Evolutionary conservation across 495 filamentous ascomycete species (phyloP).

Genomic region (Talaromyces stipitatus): DNA sequence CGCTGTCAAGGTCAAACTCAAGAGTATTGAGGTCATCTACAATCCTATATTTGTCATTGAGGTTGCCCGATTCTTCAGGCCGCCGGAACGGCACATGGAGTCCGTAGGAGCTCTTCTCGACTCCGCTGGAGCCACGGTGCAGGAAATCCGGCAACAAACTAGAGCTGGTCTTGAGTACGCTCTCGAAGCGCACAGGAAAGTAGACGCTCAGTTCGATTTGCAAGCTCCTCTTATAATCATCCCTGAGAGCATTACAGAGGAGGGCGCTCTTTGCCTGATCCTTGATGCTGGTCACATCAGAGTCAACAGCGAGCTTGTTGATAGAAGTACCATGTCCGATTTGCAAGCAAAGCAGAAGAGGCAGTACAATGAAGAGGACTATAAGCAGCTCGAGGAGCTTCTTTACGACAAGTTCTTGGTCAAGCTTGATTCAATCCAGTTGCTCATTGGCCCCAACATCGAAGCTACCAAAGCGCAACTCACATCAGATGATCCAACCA

Average conservation of each 20-base stretch:
- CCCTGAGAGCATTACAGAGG: slow-evolving; percentile 79
- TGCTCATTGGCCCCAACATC: slow-evolving; percentile 91
- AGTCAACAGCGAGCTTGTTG: slow-evolving; percentile 86
- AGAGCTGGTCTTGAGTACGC: slow-evolving; percentile 93
- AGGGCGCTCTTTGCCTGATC: slow-evolving; percentile 78
- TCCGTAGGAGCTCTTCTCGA: slow-evolving; percentile 92
- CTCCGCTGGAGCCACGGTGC: slow-evolving; percentile 87
- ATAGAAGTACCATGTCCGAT: slow-evolving; percentile 78
- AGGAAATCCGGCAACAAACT: slow-evolving; percentile 89
- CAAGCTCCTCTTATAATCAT: slow-evolving; percentile 95
- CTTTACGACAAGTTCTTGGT: slow-evolving; percentile 95
- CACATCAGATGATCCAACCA: slow-evolving; percentile 54
- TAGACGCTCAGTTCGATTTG: slow-evolving; percentile 91
- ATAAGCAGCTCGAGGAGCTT: slow-evolving; percentile 73
- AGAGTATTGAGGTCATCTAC: slow-evolving; percentile 93
- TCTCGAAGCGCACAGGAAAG: slow-evolving; percentile 92
- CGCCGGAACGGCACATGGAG: slow-evolving; percentile 95
- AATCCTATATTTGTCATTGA: slow-evolving; percentile 89
- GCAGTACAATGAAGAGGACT: slow-evolving; percentile 81
- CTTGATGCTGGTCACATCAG: slow-evolving; percentile 93
- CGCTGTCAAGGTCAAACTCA: slow-evolving; percentile 81
- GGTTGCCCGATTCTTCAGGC: slow-evolving; percentile 88
- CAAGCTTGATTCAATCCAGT: slow-evolving; percentile 86
- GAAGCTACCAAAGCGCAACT: slow-evolving; percentile 85
- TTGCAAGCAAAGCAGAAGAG: slow-evolving; percentile 86